A percentile compares a stretch with the other conserved stretches of the same genome.
These are phyloP conservation scores for Fabrea salina DNA, from an alignment of 169 alveolate genomes.

Conservation along the genomic window DNA sequence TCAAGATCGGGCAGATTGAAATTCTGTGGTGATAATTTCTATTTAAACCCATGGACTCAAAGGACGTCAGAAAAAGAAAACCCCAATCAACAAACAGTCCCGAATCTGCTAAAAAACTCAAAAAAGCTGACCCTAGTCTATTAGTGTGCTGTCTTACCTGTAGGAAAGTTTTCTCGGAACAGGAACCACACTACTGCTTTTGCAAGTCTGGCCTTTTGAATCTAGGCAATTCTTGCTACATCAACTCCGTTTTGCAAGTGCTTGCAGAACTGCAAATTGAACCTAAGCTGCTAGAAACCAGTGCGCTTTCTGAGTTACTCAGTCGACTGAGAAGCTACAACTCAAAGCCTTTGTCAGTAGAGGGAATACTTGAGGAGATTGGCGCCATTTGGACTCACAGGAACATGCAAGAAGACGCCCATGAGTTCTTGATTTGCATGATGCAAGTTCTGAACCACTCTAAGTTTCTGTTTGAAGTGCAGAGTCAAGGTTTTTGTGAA, in stretches of 20 bases:
- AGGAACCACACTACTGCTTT: background rate
- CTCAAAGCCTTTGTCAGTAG: background rate
- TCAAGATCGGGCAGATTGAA: too few species aligned
- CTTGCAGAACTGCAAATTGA: background rate
- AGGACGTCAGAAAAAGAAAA: too few species aligned
- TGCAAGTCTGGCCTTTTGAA: constrained; percentile 2
- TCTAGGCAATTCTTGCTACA: constrained; percentile 24
- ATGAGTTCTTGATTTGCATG: constrained; percentile 12
- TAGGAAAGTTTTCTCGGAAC: background rate
- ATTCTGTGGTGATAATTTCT: too few species aligned
- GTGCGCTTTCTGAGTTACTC: background rate
- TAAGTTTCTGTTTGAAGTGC: background rate
- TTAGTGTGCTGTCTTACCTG: background rate
- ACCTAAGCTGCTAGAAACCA: background rate
- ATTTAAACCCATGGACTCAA: too few species aligned
- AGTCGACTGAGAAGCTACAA: background rate
- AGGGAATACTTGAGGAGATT: background rate
- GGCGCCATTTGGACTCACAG: background rate
- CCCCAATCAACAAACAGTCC: too few species aligned
- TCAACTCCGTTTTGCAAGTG: constrained; percentile 12
- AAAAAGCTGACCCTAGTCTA: too few species aligned
- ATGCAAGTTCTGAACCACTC: background rate
- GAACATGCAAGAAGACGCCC: constrained; percentile 22
- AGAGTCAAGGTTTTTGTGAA: background rate
- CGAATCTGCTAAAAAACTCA: too few species aligned